Conservation (phyloP, 768 basidiomycete genomes). For the Cubamyces lactineus region DNA sequence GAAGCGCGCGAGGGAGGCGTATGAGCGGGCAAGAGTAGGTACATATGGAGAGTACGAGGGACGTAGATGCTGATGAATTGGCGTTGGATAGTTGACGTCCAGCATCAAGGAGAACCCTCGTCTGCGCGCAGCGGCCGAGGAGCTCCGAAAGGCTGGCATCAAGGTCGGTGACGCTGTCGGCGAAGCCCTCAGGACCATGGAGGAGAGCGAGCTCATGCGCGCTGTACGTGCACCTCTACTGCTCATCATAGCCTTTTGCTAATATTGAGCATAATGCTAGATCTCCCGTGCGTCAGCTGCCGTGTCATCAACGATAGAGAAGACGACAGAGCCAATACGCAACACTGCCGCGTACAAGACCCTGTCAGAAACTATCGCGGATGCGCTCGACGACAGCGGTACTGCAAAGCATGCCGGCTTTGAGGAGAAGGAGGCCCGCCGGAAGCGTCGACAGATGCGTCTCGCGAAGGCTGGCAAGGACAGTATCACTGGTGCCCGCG, state of each 20-base stretch:
- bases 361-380: slow-evolving; percentile 84
- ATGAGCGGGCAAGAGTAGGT: slow-evolving; percentile 91
- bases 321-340: slow-evolving; percentile 94
- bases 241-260: not conserved
- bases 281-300: slow-evolving; percentile 86
- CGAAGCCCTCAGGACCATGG: slow-evolving; percentile 90
- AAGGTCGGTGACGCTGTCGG: slow-evolving; percentile 93
- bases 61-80: not conserved
- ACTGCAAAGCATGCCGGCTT: slow-evolving; percentile 95
- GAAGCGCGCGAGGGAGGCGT: slow-evolving; percentile 88
- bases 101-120: slow-evolving; percentile 96
- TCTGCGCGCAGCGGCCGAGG: slow-evolving; percentile 90
- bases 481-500: slow-evolving; percentile 55
- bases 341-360: slow-evolving; percentile 95
- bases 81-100: slow-evolving; percentile 55
- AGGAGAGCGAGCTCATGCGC: slow-evolving; percentile 92
- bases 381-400: slow-evolving; percentile 92
- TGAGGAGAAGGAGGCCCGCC: slow-evolving; percentile 90
- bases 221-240: slow-evolving; percentile 51
- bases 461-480: slow-evolving; percentile 83
- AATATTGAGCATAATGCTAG: slow-evolving; percentile 40
- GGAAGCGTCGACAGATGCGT: slow-evolving; percentile 77
- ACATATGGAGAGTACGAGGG: not conserved
- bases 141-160: slow-evolving; percentile 85
- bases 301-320: slow-evolving; percentile 82